Conservation (phyloP, 495 filamentous ascomycete species). For the Neurospora pannonica region DNA sequence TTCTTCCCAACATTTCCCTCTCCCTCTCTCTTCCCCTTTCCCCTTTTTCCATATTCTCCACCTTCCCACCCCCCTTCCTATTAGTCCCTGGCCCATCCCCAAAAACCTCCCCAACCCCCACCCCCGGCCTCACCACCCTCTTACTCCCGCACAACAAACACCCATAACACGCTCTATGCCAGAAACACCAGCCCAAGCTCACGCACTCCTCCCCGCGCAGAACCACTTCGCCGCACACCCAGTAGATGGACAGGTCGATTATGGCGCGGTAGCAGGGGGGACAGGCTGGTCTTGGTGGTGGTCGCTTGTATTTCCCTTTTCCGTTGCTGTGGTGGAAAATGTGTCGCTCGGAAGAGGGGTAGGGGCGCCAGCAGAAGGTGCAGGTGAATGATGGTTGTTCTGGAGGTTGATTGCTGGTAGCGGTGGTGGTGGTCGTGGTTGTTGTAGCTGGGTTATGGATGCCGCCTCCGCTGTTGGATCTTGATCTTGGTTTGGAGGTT, state of each 20-base stretch:
- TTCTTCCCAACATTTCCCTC: neutral
- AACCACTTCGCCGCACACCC: conserved; percentile 40
- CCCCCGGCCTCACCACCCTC: conserved; percentile 6
- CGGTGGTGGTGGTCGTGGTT: neutral
- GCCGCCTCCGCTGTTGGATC: neutral
- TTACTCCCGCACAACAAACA: conserved; percentile 35
- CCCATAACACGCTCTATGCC: conserved; percentile 38
- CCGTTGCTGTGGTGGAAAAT: conserved; percentile 12
- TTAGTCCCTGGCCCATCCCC: no score
- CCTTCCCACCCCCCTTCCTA: neutral
- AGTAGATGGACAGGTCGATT: conserved; percentile 36
- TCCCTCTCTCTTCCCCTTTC: neutral
- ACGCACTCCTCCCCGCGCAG: conserved; percentile 35
- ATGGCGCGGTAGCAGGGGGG: conserved; percentile 28
- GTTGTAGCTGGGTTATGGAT: neutral
- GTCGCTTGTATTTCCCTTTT: neutral
- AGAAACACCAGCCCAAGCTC: conserved; percentile 40
- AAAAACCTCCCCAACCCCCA: conserved; percentile 10
- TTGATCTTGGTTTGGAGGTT: neutral
- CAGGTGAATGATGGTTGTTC: conserved; percentile 29
- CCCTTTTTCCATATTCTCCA: neutral
- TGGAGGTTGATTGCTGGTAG: neutral
- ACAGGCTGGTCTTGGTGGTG: conserved; percentile 31
- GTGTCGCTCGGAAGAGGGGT: conserved; percentile 11
- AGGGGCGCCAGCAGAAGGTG: conserved; percentile 37